Evolutionary conservation across 306 rosid genomes (phyloP).

Genomic region (Citrullus mucosospermus): DNA sequence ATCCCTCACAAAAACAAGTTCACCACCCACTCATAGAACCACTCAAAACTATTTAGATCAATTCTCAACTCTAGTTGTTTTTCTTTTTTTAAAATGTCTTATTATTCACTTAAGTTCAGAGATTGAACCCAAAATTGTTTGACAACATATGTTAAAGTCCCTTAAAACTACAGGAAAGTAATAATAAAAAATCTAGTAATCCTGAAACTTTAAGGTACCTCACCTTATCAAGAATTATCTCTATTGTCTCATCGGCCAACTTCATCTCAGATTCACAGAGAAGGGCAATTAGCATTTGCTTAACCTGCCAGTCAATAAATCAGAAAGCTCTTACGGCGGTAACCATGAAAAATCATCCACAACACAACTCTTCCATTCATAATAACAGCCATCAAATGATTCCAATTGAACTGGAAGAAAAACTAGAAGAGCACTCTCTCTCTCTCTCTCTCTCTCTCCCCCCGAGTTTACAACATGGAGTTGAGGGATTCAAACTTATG

Average conservation of each 20-base stretch:
- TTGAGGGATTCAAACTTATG: neutral
- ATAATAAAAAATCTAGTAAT: neutral
- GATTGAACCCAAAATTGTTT: neutral
- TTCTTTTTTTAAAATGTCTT: neutral
- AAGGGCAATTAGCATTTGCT: conserved; percentile 79
- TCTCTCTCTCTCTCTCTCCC: no score
- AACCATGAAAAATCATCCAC: neutral
- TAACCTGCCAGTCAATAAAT: conserved; percentile 43
- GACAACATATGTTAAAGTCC: neutral
- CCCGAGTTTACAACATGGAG: neutral
- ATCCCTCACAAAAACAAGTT: no score
- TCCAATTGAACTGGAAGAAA: neutral
- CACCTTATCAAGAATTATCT: conserved; percentile 69
- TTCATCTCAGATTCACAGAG: conserved; percentile 72
- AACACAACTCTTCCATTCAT: neutral
- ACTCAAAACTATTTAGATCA: neutral
- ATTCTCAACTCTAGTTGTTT: neutral
- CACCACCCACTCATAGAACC: neutral
- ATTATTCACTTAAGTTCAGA: neutral
- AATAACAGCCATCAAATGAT: neutral
- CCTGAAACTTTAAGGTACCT: neutral
- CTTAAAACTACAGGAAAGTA: neutral
- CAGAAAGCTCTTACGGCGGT: neutral
- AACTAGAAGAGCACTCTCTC: neutral
- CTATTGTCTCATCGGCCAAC: conserved; percentile 72